phyloP scores from a whole-genome alignment of 2,329 filamentous ascomycete genomes.

The Penicillium sp. region DNA sequence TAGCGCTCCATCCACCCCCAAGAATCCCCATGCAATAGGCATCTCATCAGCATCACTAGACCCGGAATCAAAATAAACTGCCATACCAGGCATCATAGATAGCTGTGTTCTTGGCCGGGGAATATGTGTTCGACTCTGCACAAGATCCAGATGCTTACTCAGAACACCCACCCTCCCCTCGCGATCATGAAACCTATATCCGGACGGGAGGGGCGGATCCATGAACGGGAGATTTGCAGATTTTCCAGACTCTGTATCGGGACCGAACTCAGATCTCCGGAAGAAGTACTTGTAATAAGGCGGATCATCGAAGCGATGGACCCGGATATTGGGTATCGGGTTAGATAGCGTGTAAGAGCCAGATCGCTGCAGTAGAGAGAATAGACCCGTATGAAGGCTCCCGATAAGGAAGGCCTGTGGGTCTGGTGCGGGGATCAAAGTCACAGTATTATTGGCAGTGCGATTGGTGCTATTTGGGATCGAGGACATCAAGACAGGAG shows the following conservation, averaged over 20 bases:
- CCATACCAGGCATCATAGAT: conserved; percentile 32
- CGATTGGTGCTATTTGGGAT: background rate
- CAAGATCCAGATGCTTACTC: conserved; percentile 34
- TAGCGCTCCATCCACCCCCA: conserved; percentile 39
- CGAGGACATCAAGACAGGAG: background rate
- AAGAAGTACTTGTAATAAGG: conserved; percentile 42
- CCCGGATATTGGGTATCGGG: conserved; percentile 21
- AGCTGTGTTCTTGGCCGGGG: conserved; percentile 37
- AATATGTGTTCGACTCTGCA: conserved; percentile 41
- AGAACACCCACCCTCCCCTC: conserved; percentile 27
- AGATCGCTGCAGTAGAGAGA: conserved; percentile 25
- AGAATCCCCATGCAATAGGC: conserved; percentile 43
- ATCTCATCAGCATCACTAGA: conserved; percentile 15
- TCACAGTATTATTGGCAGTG: conserved; percentile 7
- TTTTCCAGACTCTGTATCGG: background rate
- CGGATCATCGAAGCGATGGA: conserved; percentile 30
- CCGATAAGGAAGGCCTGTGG: conserved; percentile 39
- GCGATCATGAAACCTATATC: conserved; percentile 32
- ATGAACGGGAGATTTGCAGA: background rate
- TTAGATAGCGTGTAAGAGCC: conserved; percentile 13
- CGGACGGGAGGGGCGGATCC: conserved; percentile 24
- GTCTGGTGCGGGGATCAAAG: conserved; percentile 27
- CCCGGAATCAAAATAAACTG: conserved; percentile 31
- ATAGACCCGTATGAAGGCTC: conserved; percentile 35
- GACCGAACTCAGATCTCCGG: conserved; percentile 14